phyloP scores from a whole-genome alignment of 257 asterid genomes.

The Fraxinus cuspidata region DNA sequence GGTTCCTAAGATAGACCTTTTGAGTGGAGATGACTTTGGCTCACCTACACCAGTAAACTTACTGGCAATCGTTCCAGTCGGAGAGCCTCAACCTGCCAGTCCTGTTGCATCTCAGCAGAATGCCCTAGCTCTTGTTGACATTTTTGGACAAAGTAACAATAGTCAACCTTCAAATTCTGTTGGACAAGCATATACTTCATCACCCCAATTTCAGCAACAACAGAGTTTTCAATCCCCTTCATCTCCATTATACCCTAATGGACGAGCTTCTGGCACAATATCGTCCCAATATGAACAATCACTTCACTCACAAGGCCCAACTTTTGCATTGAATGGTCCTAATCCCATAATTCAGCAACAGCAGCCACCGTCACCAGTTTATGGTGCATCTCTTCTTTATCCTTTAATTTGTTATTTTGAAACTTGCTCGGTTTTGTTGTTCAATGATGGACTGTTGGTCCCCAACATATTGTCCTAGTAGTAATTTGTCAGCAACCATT shows the following conservation, averaged over 20 bases:
- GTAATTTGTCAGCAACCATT: no score
- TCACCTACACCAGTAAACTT: slow-evolving; percentile 15
- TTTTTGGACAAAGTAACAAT: slow-evolving; percentile 58
- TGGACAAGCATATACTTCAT: slow-evolving; percentile 57
- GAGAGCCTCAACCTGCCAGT: slow-evolving; percentile 71
- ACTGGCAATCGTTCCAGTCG: slow-evolving; percentile 85
- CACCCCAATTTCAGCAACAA: slow-evolving; percentile 69
- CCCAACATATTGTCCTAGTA: neutral
- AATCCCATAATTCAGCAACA: slow-evolving; percentile 52
- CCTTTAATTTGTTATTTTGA: neutral
- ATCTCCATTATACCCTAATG: slow-evolving; percentile 59
- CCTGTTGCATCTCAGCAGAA: slow-evolving; percentile 72
- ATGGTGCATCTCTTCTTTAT: slow-evolving; percentile 51
- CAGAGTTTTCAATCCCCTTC: slow-evolving; percentile 44
- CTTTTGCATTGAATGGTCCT: slow-evolving; percentile 61
- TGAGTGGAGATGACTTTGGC: slow-evolving; percentile 89
- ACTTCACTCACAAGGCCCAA: slow-evolving; percentile 53
- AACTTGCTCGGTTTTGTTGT: neutral
- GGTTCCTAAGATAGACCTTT: slow-evolving; percentile 74
- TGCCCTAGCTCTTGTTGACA: slow-evolving; percentile 91
- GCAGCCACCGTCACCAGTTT: slow-evolving; percentile 71
- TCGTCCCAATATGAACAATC: slow-evolving; percentile 56
- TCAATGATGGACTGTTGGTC: neutral
- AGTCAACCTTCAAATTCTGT: slow-evolving; percentile 42
- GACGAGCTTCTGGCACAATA: slow-evolving; percentile 48